Evolutionary conservation across 345 rosid genomes (phyloP), one percentile per base, ranked within the genome.

Genomic region (Camelina laxa): DNA sequence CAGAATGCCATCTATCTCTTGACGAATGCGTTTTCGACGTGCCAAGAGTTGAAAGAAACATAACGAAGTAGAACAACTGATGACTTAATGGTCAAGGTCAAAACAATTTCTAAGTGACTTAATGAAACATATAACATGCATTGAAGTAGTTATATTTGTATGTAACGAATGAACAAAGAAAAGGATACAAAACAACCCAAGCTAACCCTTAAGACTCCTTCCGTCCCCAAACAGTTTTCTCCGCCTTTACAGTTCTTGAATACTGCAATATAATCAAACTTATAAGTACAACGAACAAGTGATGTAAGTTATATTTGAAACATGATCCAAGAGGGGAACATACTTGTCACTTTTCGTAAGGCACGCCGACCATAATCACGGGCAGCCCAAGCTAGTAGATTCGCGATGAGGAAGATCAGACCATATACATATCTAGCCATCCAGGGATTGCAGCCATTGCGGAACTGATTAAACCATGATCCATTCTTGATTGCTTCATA

Each of bases 151-250:
- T 27, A 27, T 0, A 3, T 21, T 10, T 14, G 16, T 42, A 42
- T 14, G 16, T 6, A 42, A 72, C 3, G 27, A 42, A 8, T 64
- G 48, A 31, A 54, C 56, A 65, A 77, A 70, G 69, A 60, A 27
- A 85, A 91, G 98, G 98, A 94, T 90, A 91, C 93, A 80, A 88
- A 91, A 77, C 98, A 94, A 78, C 98, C 97, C 81, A 94, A 81
- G 93, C 98, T 94, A 60, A 94, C 95, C 1, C 98, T 90, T 66
- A 89, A 85, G 74, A 94, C 98, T 54, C 96, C 97, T 80, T 89
- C 95, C 0, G 97, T 87, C 5, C 98, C 98, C 42, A 87, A 85
- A 81, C 98, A 94, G 66, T 91, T 86, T n/a, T 64, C 77, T 64
- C 85, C 88, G 54, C 90, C 93, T 75, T 81, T 82, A 76, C 98